A percentile compares a stretch with the other conserved stretches of the same genome.
These are phyloP conservation scores for Hyphodiscus sp. DNA, from an alignment of 2,329 filamentous ascomycete species.

Conservation along the genomic window DNA sequence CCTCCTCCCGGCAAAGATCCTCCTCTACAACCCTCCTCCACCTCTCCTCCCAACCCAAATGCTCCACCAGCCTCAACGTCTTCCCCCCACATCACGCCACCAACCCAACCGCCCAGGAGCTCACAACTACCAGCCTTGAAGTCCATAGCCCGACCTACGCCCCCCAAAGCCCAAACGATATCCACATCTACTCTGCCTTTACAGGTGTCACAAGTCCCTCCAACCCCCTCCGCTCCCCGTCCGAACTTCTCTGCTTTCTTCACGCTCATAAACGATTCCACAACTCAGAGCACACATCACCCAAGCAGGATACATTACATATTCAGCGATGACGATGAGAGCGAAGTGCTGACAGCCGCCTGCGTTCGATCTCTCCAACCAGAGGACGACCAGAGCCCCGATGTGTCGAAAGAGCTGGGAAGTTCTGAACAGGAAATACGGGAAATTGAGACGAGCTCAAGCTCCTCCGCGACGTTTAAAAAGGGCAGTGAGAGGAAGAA, in stretches of 20 bases:
- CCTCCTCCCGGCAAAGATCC: conserved; percentile 1
- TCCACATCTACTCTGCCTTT: not conserved
- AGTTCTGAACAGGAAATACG: not conserved
- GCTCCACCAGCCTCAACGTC: not conserved
- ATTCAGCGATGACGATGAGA: conserved; percentile 82
- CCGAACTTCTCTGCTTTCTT: conserved; percentile 73
- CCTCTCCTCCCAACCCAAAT: not conserved
- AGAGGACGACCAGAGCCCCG: not conserved
- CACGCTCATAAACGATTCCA: conserved; percentile 70
- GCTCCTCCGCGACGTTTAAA: not conserved
- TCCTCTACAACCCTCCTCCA: conserved; percentile 1
- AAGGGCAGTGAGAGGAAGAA: not conserved
- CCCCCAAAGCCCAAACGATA: not conserved
- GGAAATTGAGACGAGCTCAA: not conserved
- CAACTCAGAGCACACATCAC: conserved; percentile 70
- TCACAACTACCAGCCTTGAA: not conserved
- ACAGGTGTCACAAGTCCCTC: not conserved
- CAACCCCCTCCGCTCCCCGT: not conserved
- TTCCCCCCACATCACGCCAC: not conserved
- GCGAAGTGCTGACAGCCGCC: conserved; percentile 65
- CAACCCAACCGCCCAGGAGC: not conserved
- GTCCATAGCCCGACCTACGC: not conserved
- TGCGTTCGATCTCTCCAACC: conserved; percentile 33
- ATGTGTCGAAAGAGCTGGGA: not conserved
- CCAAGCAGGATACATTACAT: conserved; percentile 78